A percentile compares a stretch with the other conserved stretches of the same genome.
Conservation (phyloP, 106 monocot species). For the Amphibolis antarctica region DNA sequence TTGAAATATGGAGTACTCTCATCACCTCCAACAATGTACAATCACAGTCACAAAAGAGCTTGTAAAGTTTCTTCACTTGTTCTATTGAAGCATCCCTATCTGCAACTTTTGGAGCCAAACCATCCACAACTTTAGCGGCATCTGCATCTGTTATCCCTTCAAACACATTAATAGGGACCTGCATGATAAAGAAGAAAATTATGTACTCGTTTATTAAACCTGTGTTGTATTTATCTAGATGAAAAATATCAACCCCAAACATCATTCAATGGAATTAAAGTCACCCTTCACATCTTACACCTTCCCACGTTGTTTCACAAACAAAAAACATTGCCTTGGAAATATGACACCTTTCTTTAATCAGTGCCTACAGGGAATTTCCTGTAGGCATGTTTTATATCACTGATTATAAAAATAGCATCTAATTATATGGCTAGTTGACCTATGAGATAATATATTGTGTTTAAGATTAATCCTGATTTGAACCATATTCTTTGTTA, state of each 20-base stretch:
- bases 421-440: no score
- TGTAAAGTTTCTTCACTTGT: slow-evolving; percentile 94
- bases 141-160: slow-evolving; percentile 95
- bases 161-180: slow-evolving; percentile 96
- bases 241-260: neutral
- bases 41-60: slow-evolving; percentile 77
- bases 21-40: slow-evolving; percentile 84
- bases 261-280: no score
- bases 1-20: neutral
- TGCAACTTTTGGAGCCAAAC: slow-evolving; percentile 69
- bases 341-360: no score
- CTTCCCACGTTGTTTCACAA: no score
- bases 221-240: neutral
- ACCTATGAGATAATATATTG: no score
- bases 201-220: neutral
- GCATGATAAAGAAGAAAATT: neutral
- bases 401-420: no score
- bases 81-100: slow-evolving; percentile 70
- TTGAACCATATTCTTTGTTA: no score
- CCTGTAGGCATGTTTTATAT: no score
- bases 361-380: no score
- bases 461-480: no score
- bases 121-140: slow-evolving; percentile 96
- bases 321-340: no score
- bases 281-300: no score